These are phyloP conservation scores for Tothia fuscella DNA, from an alignment of 2,329 filamentous ascomycete genomes.

Conservation along the genomic window DNA sequence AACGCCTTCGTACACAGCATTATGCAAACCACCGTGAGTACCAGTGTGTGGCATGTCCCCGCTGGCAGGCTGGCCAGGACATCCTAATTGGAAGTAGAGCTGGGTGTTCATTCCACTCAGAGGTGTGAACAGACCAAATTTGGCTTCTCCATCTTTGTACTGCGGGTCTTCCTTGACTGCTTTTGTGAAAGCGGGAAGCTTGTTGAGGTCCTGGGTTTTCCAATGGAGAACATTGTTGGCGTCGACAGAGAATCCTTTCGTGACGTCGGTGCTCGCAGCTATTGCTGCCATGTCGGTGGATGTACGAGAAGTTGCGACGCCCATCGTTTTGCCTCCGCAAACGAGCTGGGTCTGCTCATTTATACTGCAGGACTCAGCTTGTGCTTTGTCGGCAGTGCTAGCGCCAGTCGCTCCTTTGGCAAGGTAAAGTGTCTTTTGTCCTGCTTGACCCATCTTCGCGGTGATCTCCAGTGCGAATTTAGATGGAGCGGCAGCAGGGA, in stretches of 20 bases:
- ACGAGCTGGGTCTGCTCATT: slow-evolving; percentile 4
- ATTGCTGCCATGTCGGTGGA: neutral
- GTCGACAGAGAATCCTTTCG: slow-evolving; percentile 3
- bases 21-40: no score
- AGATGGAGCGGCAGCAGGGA: slow-evolving; percentile 3
- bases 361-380: neutral
- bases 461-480: slow-evolving; percentile 5
- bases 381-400: neutral
- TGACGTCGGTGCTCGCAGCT: neutral
- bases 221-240: slow-evolving; percentile 1
- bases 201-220: neutral
- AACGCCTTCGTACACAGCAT: no score
- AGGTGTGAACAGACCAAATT: neutral
- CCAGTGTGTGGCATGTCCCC: no score
- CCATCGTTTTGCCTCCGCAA: slow-evolving; percentile 5
- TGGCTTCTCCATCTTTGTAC: slow-evolving; percentile 2
- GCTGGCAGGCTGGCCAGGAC: no score
- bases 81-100: slow-evolving; percentile 7
- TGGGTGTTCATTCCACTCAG: neutral
- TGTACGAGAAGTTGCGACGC: neutral
- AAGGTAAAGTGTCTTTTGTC: slow-evolving; percentile 1
- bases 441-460: neutral
- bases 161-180: slow-evolving; percentile 2
- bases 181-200: slow-evolving; percentile 1
- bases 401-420: neutral